Evolutionary conservation across 2,329 filamentous ascomycete genomes (phyloP), one percentile per base, ranked within the genome.

Genomic region (Pleomassaria siparia): DNA sequence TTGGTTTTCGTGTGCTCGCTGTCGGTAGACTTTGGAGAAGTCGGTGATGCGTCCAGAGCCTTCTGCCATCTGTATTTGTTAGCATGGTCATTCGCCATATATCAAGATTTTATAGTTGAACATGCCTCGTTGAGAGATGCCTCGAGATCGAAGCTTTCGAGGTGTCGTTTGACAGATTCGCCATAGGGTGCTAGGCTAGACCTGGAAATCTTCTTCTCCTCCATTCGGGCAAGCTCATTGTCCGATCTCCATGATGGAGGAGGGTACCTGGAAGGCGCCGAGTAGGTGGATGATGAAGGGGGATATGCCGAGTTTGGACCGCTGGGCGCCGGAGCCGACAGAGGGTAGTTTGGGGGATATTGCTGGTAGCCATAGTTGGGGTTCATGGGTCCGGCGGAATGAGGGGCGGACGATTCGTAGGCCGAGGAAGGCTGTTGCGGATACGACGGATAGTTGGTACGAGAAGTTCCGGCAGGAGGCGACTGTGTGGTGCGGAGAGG

Each of bases 91-190:
- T 12, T 33, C n/a, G n/a, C n/a, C n/a, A n/a, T n/a, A n/a, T n/a
- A n/a, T n/a, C n/a, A n/a, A n/a, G n/a, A n/a, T n/a, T 21, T 5
- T 2, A 21, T 6, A 10, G 9, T 21, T 26, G 26, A 37, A 65
- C 69, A 44, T 63, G 77, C 75, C 62, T 79, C 76, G 41, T 75
- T 78, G 4, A 80, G 61, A 3, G 76, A 76, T 21, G 74, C 71
- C 53, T 77, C 82, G 21, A 85, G 66, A 62, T 86, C 83, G 52
- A 81, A 85, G 40, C 77, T 76, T 32, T 86, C 83, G 2, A 86
- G 69, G 65, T 86, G 82, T 30, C 83, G 76, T 62, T 86, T 86
- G n/a, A 85, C 78, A 10, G 71, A 76, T 40, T 77, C 73, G 22
- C 74, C 75, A 50, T 72, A 73, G 2, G 66, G 59, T 10, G 64